phyloP scores from a whole-genome alignment of 2,329 filamentous ascomycete species.

The Colletotrichum abscissum region DNA sequence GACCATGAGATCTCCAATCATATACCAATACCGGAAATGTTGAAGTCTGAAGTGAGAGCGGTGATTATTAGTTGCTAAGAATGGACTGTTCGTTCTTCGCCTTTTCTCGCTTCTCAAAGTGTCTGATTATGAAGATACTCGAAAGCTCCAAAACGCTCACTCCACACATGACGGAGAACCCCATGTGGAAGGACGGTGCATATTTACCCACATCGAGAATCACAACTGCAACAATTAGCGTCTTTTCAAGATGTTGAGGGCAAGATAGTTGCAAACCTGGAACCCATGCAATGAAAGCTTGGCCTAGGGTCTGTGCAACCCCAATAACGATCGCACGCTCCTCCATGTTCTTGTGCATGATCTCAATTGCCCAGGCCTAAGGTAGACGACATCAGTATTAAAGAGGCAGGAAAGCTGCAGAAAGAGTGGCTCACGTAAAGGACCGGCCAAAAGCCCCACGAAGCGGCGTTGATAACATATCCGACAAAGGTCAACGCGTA shows the following conservation, averaged over 20 bases:
- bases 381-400: neutral
- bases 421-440: neutral
- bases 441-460: neutral
- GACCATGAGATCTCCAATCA: neutral
- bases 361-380: neutral
- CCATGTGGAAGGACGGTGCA: neutral
- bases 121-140: neutral
- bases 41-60: neutral
- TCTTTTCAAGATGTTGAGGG: neutral
- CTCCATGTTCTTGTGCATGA: neutral
- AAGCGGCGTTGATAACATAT: neutral
- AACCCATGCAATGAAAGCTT: neutral
- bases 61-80: neutral
- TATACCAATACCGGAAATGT: neutral
- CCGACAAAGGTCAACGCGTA: neutral
- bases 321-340: neutral
- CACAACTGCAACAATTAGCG: neutral
- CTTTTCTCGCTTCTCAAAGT: neutral
- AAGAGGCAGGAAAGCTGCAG: rapidly evolving
- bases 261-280: neutral
- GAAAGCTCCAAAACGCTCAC: neutral
- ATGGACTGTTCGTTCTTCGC: neutral
- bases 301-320: neutral
- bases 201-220: neutral
- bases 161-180: neutral